phyloP scores from a whole-genome alignment of 768 basidiomycete genomes.

The Phanerochaete sordida region DNA sequence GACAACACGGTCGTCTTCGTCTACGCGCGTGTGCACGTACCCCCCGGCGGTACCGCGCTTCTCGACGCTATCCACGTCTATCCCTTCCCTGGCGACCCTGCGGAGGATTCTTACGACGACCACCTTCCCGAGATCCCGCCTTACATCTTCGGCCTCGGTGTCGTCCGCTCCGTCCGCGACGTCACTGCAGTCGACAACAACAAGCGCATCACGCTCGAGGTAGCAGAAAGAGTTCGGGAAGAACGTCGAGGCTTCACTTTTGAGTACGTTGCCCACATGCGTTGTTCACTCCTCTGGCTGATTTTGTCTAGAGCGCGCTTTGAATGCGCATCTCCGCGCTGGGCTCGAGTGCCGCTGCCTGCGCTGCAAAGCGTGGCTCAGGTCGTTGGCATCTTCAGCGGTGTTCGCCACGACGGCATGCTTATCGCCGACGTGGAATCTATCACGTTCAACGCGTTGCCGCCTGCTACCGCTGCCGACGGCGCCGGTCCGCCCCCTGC shows the following conservation, averaged over 20 bases:
- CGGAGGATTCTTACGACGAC: conserved; percentile 1
- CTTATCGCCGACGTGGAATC: not conserved
- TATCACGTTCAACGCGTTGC: not conserved
- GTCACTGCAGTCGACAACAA: not conserved
- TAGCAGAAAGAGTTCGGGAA: not conserved
- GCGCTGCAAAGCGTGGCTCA: too few relatives aligned
- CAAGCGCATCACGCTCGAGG: not conserved
- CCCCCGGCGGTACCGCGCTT: not conserved
- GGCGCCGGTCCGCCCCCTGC: not conserved
- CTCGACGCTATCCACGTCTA: conserved; percentile 4
- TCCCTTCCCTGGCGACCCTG: conserved; percentile 6
- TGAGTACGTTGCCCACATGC: not conserved
- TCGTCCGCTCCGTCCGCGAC: not conserved
- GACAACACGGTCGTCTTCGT: conserved; percentile 8
- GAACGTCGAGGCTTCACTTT: not conserved
- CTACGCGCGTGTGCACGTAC: not conserved
- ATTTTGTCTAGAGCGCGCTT: too few relatives aligned
- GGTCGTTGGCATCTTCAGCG: too few relatives aligned
- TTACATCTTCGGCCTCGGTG: not conserved
- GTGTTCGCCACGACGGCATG: not conserved
- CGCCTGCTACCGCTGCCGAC: not conserved
- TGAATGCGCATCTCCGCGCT: not conserved
- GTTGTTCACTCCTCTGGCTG: not conserved
- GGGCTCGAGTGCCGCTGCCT: not conserved
- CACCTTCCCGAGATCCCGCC: conserved; percentile 4